Evolutionary conservation across 23 red algal genomes (phyloP).

Genomic region (Chondrus crispus): DNA sequence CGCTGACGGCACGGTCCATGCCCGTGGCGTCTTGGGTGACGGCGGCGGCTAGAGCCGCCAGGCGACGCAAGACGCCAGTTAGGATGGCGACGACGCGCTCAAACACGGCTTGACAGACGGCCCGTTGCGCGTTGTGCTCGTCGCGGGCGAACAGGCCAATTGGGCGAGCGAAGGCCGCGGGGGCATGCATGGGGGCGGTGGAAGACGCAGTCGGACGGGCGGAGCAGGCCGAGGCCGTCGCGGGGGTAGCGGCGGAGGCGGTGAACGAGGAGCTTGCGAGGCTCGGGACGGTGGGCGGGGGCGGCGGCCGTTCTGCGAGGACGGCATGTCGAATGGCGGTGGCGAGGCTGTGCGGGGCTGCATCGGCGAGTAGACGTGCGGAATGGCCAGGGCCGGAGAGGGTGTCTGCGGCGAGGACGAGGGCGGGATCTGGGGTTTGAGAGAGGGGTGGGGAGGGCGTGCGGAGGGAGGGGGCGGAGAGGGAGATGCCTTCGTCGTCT

Average conservation of each 20-base stretch:
- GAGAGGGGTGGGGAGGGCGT: neutral
- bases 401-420: neutral
- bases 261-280: neutral
- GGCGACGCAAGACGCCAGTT: conserved; percentile 19
- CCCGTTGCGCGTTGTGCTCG: neutral
- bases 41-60: neutral
- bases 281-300: neutral
- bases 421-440: neutral
- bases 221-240: neutral
- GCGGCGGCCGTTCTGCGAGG: too few relatives aligned
- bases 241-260: neutral
- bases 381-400: neutral
- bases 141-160: neutral
- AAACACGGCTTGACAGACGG: conserved; percentile 30
- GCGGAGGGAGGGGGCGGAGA: neutral
- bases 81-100: neutral
- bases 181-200: neutral
- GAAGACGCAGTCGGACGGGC: neutral
- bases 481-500: neutral
- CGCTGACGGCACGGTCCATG: neutral
- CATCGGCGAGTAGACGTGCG: neutral
- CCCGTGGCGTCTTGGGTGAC: neutral
- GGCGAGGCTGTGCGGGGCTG: too few relatives aligned
- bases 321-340: too few relatives aligned
- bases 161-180: neutral